phyloP scores from a whole-genome alignment of 2,329 filamentous ascomycete genomes.

The Sporothrix phasma region DNA sequence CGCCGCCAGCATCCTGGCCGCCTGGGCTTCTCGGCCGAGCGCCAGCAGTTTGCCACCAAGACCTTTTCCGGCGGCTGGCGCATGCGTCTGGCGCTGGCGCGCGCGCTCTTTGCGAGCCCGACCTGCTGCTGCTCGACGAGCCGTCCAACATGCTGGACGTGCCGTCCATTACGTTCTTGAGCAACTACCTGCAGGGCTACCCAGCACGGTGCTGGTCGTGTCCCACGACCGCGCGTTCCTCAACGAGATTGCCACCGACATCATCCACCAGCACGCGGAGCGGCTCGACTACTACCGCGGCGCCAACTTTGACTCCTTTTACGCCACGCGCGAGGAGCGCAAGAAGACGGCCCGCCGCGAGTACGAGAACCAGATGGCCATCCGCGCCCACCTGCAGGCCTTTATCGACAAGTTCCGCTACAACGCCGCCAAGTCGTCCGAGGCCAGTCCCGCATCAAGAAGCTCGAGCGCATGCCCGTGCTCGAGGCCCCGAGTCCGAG shows the following conservation, averaged over 20 bases:
- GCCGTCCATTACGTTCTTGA: conserved; percentile 96
- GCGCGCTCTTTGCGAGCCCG: conserved; percentile 97
- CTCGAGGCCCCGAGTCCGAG: conserved; percentile 84
- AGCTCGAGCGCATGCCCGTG: conserved; percentile 92
- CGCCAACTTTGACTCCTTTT: conserved; percentile 95
- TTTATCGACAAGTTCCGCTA: conserved; percentile 99
- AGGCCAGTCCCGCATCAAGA: conserved; percentile 99
- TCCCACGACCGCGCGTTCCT: conserved; percentile 98
- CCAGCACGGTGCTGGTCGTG: conserved; percentile 93
- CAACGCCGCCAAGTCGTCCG: conserved; percentile 96
- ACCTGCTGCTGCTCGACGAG: conserved; percentile 92
- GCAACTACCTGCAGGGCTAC: conserved; percentile 88
- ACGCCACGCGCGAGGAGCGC: conserved; percentile 92
- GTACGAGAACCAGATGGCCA: conserved; percentile 96
- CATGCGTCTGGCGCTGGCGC: conserved; percentile 89
- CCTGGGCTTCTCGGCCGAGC: conserved; percentile 89
- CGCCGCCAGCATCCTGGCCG: conserved; percentile 90
- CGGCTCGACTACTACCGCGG: conserved; percentile 97
- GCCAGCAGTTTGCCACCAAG: conserved; percentile 87
- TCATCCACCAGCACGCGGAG: conserved; percentile 96
- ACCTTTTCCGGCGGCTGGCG: conserved; percentile 99
- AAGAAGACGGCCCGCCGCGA: conserved; percentile 94
- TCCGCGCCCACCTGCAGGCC: conserved; percentile 84
- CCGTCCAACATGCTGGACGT: conserved; percentile 99
- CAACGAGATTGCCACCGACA: conserved; percentile 98